These are phyloP conservation scores for Colletotrichum melonis DNA, from an alignment of 2,329 filamentous ascomycete species.

Conservation along the genomic window DNA sequence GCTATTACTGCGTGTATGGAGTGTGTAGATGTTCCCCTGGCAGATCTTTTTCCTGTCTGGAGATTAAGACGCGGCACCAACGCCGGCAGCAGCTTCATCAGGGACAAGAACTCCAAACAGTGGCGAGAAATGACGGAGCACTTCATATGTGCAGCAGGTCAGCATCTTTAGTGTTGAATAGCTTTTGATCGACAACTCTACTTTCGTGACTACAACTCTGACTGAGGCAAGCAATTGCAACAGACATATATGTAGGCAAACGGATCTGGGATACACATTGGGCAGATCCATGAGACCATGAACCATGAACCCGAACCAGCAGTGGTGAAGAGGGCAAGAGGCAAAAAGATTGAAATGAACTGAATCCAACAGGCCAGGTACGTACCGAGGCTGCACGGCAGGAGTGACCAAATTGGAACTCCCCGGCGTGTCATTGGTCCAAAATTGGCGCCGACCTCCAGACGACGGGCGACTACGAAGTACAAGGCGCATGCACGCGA, in stretches of 20 bases:
- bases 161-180: not conserved
- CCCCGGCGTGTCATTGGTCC: slow-evolving; percentile 20
- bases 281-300: no score
- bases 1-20: not conserved
- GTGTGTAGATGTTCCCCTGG: not conserved
- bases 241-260: not conserved
- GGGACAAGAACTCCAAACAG: not conserved
- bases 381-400: slow-evolving; percentile 10
- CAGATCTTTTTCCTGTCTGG: not conserved
- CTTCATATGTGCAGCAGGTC: slow-evolving; percentile 4
- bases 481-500: slow-evolving; percentile 21
- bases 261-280: not conserved
- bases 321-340: not conserved
- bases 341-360: slow-evolving; percentile 6
- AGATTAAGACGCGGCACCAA: not conserved
- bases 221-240: not conserved
- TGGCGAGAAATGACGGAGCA: slow-evolving; percentile 4
- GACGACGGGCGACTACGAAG: slow-evolving; percentile 16
- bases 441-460: slow-evolving; percentile 29
- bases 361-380: not conserved
- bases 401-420: slow-evolving; percentile 5
- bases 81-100: not conserved
- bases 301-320: not conserved
- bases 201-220: not conserved
- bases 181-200: not conserved